Conservation (phyloP, 2,329 filamentous ascomycete species). For the Colletotrichum noveboracense region DNA sequence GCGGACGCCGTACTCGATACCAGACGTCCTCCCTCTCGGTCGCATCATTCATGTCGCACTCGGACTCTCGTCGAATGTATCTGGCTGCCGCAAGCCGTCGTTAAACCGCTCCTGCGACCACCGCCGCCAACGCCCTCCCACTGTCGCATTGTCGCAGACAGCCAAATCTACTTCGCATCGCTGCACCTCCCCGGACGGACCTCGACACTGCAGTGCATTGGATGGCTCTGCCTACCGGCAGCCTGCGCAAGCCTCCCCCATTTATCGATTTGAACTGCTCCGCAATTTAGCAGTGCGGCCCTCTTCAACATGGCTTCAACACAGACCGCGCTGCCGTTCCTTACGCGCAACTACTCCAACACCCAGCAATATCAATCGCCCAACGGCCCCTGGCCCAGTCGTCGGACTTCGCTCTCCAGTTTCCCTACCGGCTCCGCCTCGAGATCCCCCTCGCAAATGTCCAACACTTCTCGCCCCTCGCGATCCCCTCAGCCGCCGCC, state of each 20-base stretch:
- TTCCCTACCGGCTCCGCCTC: conserved; percentile 57
- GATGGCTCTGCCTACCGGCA: conserved; percentile 16
- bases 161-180: not conserved
- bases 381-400: conserved; percentile 32
- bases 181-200: conserved; percentile 21
- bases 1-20: not conserved
- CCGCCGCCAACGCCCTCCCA: not conserved
- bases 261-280: conserved; percentile 8
- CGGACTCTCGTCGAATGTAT: not conserved
- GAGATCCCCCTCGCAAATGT: conserved; percentile 63
- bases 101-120: not conserved
- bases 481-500: conserved; percentile 58
- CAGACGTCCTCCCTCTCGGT: conserved; percentile 1
- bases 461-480: conserved; percentile 55
- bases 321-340: conserved; percentile 46
- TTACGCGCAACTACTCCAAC: conserved; percentile 43
- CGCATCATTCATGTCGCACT: conserved; percentile 9
- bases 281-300: conserved; percentile 7
- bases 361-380: conserved; percentile 37
- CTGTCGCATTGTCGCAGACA: conserved; percentile 10
- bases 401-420: conserved; percentile 67
- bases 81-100: conserved; percentile 7
- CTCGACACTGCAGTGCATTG: conserved; percentile 8
- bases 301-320: conserved; percentile 40
- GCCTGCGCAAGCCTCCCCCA: conserved; percentile 9